Base-by-base conservation (phyloP, 371 early-diverging fungal species). In the Saksenaea oblongispora region DNA sequence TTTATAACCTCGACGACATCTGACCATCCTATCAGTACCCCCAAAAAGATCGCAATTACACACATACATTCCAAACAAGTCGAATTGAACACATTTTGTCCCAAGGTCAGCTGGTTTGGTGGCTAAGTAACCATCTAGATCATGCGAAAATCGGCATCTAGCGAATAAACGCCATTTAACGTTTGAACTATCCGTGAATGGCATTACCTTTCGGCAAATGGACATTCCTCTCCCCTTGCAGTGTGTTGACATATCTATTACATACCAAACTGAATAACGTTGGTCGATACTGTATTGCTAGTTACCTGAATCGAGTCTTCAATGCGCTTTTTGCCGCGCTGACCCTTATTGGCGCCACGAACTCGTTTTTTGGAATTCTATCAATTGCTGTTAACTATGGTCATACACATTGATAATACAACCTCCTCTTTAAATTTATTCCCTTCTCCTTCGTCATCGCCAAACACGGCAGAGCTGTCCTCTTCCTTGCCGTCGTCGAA, bases 61-160 rank as follows among this genome's bases (percentile, higher is more conserved):
- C 58, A 84, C 75, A 54, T 83, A 87, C 94, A 75, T 71, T 64
- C 97, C 97, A 65, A 73, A 89, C 13, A 76, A 56, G 3, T 89
- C 89, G 70, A 90, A 94, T 28, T 85, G 71, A 27, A 84, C 79
- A 71, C 98, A 97, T 5, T 57, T 67, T n/a, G 77, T 75, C 0
- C 91, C 93, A 22, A 96, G 61, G 67, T 98, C 97, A 7, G 86
- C 82, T 3, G 78, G 91, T 56, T 89, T 89, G 8, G 67, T 63
- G 0, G 69, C 77, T 62, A 93, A 54, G 59, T 87, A 93, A 15
- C 62, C 83, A 15, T 80, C 76, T 5, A 90, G 56, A 62, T 91
- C 88, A 72, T 93, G 93, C 62, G 80, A 84, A 44, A 78, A 87
- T 62, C 76, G 80, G 72, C 93, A 92, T 8, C 84, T 84, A 66